A percentile compares a stretch with the other conserved stretches of the same genome.
Evolutionary conservation across 805 yeast species (phyloP).

Genomic region (Brettanomyces sp.): DNA sequence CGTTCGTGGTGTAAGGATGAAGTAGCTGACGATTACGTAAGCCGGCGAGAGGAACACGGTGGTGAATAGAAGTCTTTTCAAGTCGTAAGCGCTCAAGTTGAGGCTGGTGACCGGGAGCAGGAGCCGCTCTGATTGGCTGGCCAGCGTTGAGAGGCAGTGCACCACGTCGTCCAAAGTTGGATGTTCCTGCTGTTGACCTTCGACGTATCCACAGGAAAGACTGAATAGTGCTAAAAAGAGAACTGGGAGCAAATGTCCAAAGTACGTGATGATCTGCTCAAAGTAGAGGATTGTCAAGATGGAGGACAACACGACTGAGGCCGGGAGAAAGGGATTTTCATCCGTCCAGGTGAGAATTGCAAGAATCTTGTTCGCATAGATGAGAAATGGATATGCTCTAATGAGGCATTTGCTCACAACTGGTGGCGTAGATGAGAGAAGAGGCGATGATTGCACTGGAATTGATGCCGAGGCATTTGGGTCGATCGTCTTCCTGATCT

Average conservation of each 20-base stretch:
- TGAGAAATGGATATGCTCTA: constrained; percentile 75
- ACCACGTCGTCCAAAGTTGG: constrained; percentile 87
- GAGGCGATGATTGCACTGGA: constrained; percentile 59
- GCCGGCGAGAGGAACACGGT: constrained; percentile 80
- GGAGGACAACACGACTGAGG: constrained; percentile 48
- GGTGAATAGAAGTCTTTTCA: constrained; percentile 72
- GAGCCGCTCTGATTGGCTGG: constrained; percentile 67
- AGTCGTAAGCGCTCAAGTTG: constrained; percentile 68
- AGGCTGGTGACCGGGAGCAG: constrained; percentile 71
- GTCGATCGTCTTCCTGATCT: background rate
- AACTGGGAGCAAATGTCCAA: constrained; percentile 72
- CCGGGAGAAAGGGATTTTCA: constrained; percentile 69
- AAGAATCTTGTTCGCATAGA: constrained; percentile 58
- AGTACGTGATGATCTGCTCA: constrained; percentile 66
- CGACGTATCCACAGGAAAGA: constrained; percentile 45
- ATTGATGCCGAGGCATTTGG: background rate
- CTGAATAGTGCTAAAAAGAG: constrained; percentile 53
- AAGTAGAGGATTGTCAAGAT: constrained; percentile 62
- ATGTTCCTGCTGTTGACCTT: constrained; percentile 47
- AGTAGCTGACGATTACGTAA: constrained; percentile 59
- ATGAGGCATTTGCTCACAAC: constrained; percentile 77
- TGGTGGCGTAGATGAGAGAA: constrained; percentile 84
- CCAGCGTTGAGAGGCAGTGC: constrained; percentile 62
- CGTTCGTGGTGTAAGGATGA: constrained; percentile 62
- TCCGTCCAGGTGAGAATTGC: constrained; percentile 86